Conservation (phyloP, 73 alveolate species). For the Stentor coeruleus region DNA sequence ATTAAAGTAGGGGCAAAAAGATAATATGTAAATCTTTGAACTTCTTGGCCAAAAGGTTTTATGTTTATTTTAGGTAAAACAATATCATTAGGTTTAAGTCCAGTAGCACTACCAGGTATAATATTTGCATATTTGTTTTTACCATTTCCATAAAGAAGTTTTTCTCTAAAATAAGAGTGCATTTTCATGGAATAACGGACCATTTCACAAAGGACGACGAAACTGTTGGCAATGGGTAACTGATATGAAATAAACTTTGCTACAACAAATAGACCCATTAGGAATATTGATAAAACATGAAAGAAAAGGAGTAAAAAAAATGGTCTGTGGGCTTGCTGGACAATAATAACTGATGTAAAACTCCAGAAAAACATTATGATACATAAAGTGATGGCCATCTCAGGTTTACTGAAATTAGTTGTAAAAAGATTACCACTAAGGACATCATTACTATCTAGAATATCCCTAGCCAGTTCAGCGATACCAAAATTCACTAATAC, state of each 20-base stretch:
- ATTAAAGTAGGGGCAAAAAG: constrained; percentile 75
- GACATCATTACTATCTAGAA: constrained; percentile 1
- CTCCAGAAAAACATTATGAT: neutral
- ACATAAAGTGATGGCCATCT: neutral
- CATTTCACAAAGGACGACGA: constrained; percentile 48
- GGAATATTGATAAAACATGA: neutral
- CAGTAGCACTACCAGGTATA: constrained; percentile 57
- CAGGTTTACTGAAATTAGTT: neutral
- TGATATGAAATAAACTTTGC: neutral
- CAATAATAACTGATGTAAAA: neutral
- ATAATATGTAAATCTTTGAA: constrained; percentile 57
- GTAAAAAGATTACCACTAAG: neutral
- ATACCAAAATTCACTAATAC: neutral
- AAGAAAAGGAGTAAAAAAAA: neutral
- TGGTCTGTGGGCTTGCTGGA: neutral
- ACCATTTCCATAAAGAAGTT: constrained; percentile 56
- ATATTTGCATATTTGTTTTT: constrained; percentile 34
- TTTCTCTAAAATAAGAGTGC: constrained; percentile 81
- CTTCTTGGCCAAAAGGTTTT: constrained; percentile 38
- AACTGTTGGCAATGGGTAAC: neutral
- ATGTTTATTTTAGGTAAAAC: constrained; percentile 59
- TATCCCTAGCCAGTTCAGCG: neutral
- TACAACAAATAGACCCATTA: neutral
- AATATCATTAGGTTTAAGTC: constrained; percentile 47
- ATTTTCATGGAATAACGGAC: constrained; percentile 73